Base-by-base conservation (phyloP, 2,329 filamentous ascomycete species). In the Metarhizium anisopliae region DNA sequence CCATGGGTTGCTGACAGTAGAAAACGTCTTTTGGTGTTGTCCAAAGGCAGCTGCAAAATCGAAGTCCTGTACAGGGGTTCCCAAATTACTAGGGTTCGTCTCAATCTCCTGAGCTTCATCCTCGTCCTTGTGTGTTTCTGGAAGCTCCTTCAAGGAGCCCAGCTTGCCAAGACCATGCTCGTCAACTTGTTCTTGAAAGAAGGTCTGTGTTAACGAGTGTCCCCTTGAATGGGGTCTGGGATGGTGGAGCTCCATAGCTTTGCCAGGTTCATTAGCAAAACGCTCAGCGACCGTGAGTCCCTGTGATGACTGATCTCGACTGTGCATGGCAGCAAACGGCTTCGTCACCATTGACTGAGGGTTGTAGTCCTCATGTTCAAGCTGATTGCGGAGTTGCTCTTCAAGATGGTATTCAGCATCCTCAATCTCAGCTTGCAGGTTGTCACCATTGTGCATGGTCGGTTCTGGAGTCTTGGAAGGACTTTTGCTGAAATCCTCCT, bases 341-440 rank as follows among this genome's bases (percentile, higher is more conserved):
- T 62, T 63, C 6, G 64, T 60, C 25, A 60, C 62, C 43, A 60
- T 59, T 50, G 56, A 59, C 29, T 85, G 83, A 2, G 85, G 86
- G 63, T 84, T 89, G 65, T 89, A 87, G 61, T 90, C 87, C 55
- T 88, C 86, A 61, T 91, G 86, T 58, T 92, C 87, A 51, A 93
- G 76, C 64, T 93, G 86, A 54, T 87, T 85, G 53, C 89, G 84
- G 59, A 92, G 84, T 58, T 89, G 85, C 66, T 91, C 84, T 66
- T 92, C 89, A 59, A 94, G 71, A 63, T 93, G 89, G 65, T 94
- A 93, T 64, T 95, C 89, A 4, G 89, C 86, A 65, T 92, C 88
- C 52, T 94, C 87, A 55, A 95, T 86, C 62, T 94, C 90, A 59
- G 86, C 86, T 67, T 96, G 90, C 29, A 95, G 78, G 62, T 91